Base-by-base conservation (phyloP, 768 basidiomycete species). In the Pisolithus albus region DNA sequence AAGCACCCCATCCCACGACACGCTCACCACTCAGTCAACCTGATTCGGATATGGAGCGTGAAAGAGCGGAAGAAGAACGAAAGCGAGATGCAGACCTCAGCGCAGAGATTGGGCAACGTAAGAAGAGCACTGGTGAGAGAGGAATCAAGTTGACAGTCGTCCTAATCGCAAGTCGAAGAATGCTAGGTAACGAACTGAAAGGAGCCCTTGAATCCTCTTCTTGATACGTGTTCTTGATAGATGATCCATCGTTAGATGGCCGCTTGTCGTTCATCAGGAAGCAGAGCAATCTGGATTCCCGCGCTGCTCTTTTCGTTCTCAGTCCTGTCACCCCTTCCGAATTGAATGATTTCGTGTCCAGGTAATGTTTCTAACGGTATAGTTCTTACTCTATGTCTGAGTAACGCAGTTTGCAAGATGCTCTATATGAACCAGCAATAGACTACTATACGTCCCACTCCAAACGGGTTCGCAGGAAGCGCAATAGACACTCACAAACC, bases 71-170 rank as follows among this genome's bases (percentile, higher is more conserved):
- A 7, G 86, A 88, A 61, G 92, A 96, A 65, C 76, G 82, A 32
- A 73, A 70, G 52, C 72, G 73, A 55, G 96, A 98, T 60, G 70
- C 78, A 0, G 88, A 89, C 50, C 76, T 99, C 13, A 79, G 92
- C 4, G 75, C 79, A 0, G 90, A 92, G 60, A 82, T 99, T 49
- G 81, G 86, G 2, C 74, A 79, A 30, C 72, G 92, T 55, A 92
- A 95, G 72, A 87, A 84, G 64, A 72, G 72, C 37, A 84, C 86
- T 13, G 82, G 77, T 54, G 95, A 98, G 59, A 78, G 92, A 52
- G 86, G 86, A 5, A 88, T 97, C 59, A 98, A 98, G 70, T 76
- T 99, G 39, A 96, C 95, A 0, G 91, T 94, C 10, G 93, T 97
- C 3, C 75, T 98, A 23, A 78, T 97, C 69, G 91, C 93, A n/a